Base-by-base conservation (phyloP, 345 rosid species). In the Eutrema heterophyllum region DNA sequence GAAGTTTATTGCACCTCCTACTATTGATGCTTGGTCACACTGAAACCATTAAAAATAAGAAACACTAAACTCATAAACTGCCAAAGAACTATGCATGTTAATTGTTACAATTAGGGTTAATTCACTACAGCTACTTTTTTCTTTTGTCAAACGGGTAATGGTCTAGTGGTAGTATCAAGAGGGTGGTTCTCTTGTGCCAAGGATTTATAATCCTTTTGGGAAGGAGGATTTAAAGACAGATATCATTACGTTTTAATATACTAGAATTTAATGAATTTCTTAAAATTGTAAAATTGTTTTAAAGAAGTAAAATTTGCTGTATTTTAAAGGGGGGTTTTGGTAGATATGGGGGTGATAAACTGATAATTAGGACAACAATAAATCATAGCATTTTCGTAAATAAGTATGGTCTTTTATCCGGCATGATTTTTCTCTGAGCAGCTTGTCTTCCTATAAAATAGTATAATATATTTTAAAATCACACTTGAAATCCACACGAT, bases 21-120 rank as follows among this genome's bases (percentile, higher is more conserved):
- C 79, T 24, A 81, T 81, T 32, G 88, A 83, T 11, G 89, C 89
- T 68, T 85, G 89, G 74, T 85, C 89, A 63, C 85, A 82, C 86
- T 85, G 15, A 60, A 49, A 53, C 7, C 45, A 58, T 48, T 21
- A 7, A 58, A 58, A 52, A 4, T 32, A 16, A 29, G 12, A 15
- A 33, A 24, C 6, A 50, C 24, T 24, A 7, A 33, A 54, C 46
- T 43, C 33, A 46, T 57, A 9, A 21, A 24, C 1, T 11, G 43
- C 43, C 3, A 57, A 15, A 55, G 18, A 27, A 26, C 15, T 50
- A 13, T 39, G 61, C 27, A 52, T 26, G 48, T 8, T 24, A 39
- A 18, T 9, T 61, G 11, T 60, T 5, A 45, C 8, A 13, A 64
- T 33, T 35, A 48, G 32, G 58, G 24, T 26, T 33, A 49, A 7